Evolutionary conservation across 2,329 filamentous ascomycete genomes (phyloP).

Genomic region (Arthrinium phaeospermum): DNA sequence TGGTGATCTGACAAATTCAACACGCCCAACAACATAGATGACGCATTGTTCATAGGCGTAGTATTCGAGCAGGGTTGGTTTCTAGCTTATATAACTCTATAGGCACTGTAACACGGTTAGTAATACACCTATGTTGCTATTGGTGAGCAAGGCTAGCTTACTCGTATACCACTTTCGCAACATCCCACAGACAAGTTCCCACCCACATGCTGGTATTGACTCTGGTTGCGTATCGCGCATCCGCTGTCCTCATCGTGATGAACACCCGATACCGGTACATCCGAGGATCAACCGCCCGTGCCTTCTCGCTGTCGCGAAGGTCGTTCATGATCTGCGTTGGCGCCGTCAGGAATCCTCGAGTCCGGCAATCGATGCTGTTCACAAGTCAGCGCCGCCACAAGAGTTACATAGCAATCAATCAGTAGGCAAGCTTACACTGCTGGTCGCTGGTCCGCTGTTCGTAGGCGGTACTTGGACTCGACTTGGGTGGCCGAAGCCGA

Average conservation of each 20-base stretch:
- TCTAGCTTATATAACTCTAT: not conserved
- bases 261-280: constrained; percentile 35
- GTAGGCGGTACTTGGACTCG: constrained; percentile 34
- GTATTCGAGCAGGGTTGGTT: not conserved
- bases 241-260: constrained; percentile 38
- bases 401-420: not conserved
- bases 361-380: constrained; percentile 38
- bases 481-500: constrained; percentile 32
- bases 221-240: constrained; percentile 36
- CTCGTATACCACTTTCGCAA: constrained; percentile 38
- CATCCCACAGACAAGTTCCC: constrained; percentile 37
- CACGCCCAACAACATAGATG: no score
- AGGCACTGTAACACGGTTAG: not conserved
- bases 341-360: constrained; percentile 27
- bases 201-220: constrained; percentile 38
- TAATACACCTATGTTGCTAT: no score
- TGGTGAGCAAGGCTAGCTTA: constrained; percentile 22
- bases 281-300: constrained; percentile 30
- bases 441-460: constrained; percentile 34
- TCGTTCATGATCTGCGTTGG: constrained; percentile 31
- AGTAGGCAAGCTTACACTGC: constrained; percentile 31
- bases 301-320: constrained; percentile 29
- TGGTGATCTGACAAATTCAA: no score
- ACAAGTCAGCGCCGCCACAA: not conserved
- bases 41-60: no score